Conservation (phyloP, 2,329 filamentous ascomycete genomes). For the Pestalotiopsis sp. region DNA sequence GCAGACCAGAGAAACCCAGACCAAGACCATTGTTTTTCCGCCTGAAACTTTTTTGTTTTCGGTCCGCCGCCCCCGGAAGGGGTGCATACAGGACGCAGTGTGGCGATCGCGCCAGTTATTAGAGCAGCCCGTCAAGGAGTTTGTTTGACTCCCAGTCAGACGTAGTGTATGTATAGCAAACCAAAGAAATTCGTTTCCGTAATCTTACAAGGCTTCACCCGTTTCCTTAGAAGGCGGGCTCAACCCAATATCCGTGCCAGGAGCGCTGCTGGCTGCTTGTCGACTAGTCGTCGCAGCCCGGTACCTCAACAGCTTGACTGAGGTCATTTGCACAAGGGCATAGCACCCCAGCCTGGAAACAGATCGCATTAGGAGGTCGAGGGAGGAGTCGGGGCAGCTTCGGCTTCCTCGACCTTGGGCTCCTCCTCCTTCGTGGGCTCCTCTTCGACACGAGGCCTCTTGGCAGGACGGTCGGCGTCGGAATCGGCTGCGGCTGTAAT, state of each 20-base stretch:
- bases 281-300: too few species aligned
- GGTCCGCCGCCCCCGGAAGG: not conserved
- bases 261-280: not conserved
- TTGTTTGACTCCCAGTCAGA: not conserved
- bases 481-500: not conserved
- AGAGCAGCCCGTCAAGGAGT: not conserved
- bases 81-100: not conserved
- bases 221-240: not conserved
- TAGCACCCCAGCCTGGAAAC: not conserved
- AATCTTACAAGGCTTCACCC: not conserved
- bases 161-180: conserved; percentile 1
- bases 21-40: conserved; percentile 6
- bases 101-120: not conserved
- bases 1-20: not conserved
- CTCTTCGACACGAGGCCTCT: conserved; percentile 14
- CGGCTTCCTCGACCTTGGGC: conserved; percentile 2
- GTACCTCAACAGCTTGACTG: too few species aligned
- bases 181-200: conserved; percentile 10
- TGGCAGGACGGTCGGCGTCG: conserved; percentile 11
- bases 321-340: too few species aligned
- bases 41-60: not conserved
- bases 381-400: conserved; percentile 5
- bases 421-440: conserved; percentile 5
- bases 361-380: not conserved
- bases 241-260: not conserved